These are phyloP conservation scores for Acer yangbiense DNA, from an alignment of 345 rosid genomes.

Conservation along the genomic window DNA sequence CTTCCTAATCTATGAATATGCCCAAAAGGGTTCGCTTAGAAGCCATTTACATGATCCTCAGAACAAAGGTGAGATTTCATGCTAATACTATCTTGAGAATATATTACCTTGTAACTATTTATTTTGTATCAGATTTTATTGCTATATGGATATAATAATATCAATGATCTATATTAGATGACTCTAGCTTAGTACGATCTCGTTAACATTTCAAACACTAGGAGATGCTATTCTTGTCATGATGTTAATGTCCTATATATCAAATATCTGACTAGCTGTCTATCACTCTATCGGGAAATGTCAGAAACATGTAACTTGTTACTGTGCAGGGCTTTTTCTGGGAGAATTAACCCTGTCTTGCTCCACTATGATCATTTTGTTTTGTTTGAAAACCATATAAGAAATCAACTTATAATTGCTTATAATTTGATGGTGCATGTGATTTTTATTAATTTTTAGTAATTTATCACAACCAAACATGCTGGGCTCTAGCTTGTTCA, in stretches of 20 bases:
- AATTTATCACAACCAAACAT: too few relatives aligned
- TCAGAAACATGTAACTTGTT: not conserved
- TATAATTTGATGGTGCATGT: too few relatives aligned
- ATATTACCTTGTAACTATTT: not conserved
- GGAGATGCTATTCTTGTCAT: not conserved
- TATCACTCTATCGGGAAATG: too few relatives aligned
- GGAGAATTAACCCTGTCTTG: not conserved
- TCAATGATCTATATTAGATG: not conserved
- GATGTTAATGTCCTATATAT: not conserved
- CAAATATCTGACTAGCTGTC: not conserved
- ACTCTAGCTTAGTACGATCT: not conserved
- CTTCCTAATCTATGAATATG: conserved; percentile 89
- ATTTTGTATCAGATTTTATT: not conserved
- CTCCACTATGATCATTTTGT: too few relatives aligned
- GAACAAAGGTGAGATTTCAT: conserved; percentile 63
- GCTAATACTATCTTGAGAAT: not conserved
- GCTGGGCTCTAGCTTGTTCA: too few relatives aligned
- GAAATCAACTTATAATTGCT: too few relatives aligned
- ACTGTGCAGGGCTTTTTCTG: not conserved
- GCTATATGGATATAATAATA: not conserved
- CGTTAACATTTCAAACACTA: conserved; percentile 1
- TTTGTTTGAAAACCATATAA: too few relatives aligned
- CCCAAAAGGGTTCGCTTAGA: conserved; percentile 84
- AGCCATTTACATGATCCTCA: conserved; percentile 90
- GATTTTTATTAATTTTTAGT: too few relatives aligned